Conservation (phyloP, 129 eudicot genomes). For the Tagetes erecta region DNA sequence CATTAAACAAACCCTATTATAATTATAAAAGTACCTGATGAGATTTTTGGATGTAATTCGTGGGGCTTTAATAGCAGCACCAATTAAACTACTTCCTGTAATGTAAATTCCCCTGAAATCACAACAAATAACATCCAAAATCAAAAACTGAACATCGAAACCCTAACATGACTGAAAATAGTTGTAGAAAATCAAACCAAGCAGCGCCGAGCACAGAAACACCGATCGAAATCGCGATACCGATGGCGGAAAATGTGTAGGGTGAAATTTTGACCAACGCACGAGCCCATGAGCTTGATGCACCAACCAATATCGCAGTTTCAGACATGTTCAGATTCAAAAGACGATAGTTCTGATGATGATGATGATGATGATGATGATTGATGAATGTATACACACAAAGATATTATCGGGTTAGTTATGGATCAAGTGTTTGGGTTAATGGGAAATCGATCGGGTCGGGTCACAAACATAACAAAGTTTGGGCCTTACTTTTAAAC, state of each 20-base stretch:
- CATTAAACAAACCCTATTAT: constrained; percentile 9
- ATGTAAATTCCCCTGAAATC: constrained; percentile 73
- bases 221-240: constrained; percentile 92
- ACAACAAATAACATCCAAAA: background rate
- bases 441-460: background rate
- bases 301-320: constrained; percentile 41
- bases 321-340: constrained; percentile 46
- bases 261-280: constrained; percentile 90
- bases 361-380: constrained; percentile 20
- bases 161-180: constrained; percentile 13
- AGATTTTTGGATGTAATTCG: constrained; percentile 86
- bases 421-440: background rate
- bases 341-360: constrained; percentile 30
- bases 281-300: constrained; percentile 86
- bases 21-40: constrained; percentile 49
- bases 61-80: constrained; percentile 93
- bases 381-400: background rate
- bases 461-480: background rate
- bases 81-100: constrained; percentile 89
- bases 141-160: constrained; percentile 12
- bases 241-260: constrained; percentile 84
- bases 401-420: constrained; percentile 18
- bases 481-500: background rate
- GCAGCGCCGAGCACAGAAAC: constrained; percentile 99
- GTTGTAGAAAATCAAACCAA: constrained; percentile 44